These are phyloP conservation scores for Candida taoyuanica DNA, from an alignment of 805 yeast genomes.

Conservation along the genomic window DNA sequence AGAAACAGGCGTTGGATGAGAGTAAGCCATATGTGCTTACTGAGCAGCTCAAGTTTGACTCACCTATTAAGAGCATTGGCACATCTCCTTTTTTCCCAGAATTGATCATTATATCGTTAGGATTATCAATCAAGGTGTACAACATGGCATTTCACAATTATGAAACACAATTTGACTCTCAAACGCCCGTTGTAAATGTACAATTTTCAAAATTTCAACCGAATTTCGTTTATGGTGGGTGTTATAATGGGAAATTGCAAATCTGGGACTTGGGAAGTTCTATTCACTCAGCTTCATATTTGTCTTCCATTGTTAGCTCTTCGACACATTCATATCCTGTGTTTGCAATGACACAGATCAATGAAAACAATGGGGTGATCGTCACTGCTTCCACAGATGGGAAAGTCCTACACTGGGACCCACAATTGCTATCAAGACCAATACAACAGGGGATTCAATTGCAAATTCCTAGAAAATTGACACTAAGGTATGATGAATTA, in stretches of 20 bases:
- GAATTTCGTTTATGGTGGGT: constrained; percentile 43
- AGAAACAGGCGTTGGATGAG: constrained; percentile 16
- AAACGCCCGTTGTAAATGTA: constrained; percentile 35
- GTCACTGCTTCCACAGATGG: constrained; percentile 31
- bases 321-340: constrained; percentile 26
- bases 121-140: constrained; percentile 14
- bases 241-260: constrained; percentile 45
- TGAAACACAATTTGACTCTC: constrained; percentile 38
- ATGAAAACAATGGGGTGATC: constrained; percentile 18
- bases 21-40: constrained; percentile 6
- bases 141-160: constrained; percentile 22
- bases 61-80: constrained; percentile 17
- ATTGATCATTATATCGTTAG: constrained; percentile 18
- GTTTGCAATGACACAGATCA: constrained; percentile 18
- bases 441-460: constrained; percentile 19
- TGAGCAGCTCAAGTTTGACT: constrained; percentile 6
- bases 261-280: constrained; percentile 39
- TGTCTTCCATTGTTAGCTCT: constrained; percentile 13
- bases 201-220: constrained; percentile 37
- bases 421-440: constrained; percentile 26
- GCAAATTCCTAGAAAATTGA: constrained; percentile 21
- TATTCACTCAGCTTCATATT: constrained; percentile 12
- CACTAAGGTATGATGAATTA: constrained; percentile 27
- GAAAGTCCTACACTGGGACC: constrained; percentile 28
- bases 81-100: constrained; percentile 20